phyloP scores from a whole-genome alignment of 2,329 filamentous ascomycete species.

The Albifimbria verrucaria region DNA sequence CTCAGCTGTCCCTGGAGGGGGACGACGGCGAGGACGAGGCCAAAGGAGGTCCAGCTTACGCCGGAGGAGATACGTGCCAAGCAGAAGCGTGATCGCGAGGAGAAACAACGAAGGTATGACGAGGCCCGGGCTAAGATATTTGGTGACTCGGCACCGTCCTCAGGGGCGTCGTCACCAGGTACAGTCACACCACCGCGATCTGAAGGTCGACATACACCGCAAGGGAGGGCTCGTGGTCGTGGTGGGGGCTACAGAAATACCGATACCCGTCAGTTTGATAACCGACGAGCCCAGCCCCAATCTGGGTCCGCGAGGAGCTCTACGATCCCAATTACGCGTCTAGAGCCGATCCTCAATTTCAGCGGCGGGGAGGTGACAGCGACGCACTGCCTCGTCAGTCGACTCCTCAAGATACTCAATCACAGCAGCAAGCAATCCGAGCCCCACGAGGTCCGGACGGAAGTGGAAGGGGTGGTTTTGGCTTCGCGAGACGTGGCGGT shows the following conservation, averaged over 20 bases:
- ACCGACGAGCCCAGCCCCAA: conserved; percentile 19
- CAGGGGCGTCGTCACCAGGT: conserved; percentile 61
- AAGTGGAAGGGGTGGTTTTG: conserved; percentile 73
- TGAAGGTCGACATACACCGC: conserved; percentile 32
- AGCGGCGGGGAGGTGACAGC: conserved; percentile 39
- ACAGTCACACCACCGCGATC: conserved; percentile 54
- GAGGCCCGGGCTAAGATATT: conserved; percentile 87
- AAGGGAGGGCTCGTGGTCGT: conserved; percentile 45
- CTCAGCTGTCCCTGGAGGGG: conserved; percentile 41
- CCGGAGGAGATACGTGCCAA: conserved; percentile 75
- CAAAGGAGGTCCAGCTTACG: conserved; percentile 58
- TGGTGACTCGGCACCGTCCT: conserved; percentile 55
- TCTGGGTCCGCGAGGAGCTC: conserved; percentile 50
- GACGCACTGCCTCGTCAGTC: conserved; percentile 28
- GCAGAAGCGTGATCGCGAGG: conserved; percentile 76
- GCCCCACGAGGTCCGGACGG: conserved; percentile 75
- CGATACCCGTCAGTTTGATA: conserved; percentile 25
- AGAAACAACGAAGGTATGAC: conserved; percentile 87
- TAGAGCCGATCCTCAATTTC: conserved; percentile 54
- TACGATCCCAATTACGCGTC: conserved; percentile 73
- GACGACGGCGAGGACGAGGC: conserved; percentile 65
- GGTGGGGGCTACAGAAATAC: conserved; percentile 28
- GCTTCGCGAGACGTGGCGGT: conserved; percentile 64
- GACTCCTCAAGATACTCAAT: conserved; percentile 54
- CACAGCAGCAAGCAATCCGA: conserved; percentile 65